A percentile compares a stretch with the other conserved stretches of the same genome.
Conservation (phyloP, 129 eudicot genomes). For the Helichrysum umbraculigerum region DNA sequence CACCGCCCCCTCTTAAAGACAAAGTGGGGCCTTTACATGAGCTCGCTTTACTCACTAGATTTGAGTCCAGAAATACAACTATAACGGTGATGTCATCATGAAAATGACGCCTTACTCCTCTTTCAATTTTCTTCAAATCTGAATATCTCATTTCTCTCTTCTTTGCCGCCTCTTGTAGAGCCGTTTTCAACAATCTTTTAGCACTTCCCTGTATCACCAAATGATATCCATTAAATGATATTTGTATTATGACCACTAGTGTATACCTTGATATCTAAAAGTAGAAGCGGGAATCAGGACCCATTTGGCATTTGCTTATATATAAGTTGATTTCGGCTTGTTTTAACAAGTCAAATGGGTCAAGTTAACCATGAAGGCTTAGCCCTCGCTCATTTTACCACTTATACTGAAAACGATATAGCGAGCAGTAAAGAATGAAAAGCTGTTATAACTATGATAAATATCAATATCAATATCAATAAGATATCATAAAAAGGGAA, state of each 20-base stretch:
- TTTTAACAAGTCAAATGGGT: no score
- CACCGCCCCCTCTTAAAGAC: constrained; percentile 72
- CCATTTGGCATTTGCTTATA: no score
- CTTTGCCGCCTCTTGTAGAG: constrained; percentile 85
- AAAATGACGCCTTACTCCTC: constrained; percentile 92
- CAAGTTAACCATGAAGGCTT: no score
- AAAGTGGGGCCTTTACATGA: constrained; percentile 58
- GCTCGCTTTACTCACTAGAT: constrained; percentile 72
- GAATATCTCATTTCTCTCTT: constrained; percentile 89
- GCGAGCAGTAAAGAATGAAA: not conserved
- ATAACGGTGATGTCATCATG: constrained; percentile 88
- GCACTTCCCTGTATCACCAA: constrained; percentile 75
- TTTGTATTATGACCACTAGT: no score
- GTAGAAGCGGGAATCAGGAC: no score
- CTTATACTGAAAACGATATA: not conserved
- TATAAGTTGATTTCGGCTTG: no score
- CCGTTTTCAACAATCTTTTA: constrained; percentile 70
- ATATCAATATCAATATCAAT: not conserved
- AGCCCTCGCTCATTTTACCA: not conserved
- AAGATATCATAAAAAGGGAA: not conserved
- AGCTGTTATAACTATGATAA: not conserved
- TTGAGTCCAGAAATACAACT: constrained; percentile 78
- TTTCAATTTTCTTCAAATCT: constrained; percentile 78
- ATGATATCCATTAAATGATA: not conserved
- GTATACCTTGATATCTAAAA: no score